Base-by-base conservation (phyloP, 2,329 filamentous ascomycete genomes). In the Verticillium klebahnii region DNA sequence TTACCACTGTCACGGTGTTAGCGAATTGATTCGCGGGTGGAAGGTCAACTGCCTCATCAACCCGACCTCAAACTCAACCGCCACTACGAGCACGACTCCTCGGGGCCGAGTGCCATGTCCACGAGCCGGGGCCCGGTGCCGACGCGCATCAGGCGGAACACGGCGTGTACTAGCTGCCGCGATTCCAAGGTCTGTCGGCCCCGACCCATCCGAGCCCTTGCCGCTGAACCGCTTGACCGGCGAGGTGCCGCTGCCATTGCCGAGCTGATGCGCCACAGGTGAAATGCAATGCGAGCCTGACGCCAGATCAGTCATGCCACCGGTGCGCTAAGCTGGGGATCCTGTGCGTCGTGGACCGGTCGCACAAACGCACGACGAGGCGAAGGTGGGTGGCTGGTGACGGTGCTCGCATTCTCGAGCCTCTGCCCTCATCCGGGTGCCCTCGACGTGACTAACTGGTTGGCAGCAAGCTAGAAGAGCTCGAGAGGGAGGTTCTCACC, bases 401-500 rank as follows among this genome's bases (percentile, higher is more conserved):
- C 6, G 29, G 29, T 29, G 29, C 29, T 29, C 29, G 29, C 29
- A 29, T 29, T 6, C 29, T 29, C 29, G 29, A 29, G 29, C 29
- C 29, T 29, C 3, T 29, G 29, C 5, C 5, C 29, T 29, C 29
- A 6, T 4, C 29, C 29, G 29, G 29, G 5, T 29, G 5, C 29
- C 29, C 29, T 29, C 29, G 5, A 29, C 29, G n/a, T 12, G 8
- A 34, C 36, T 17, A 19, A 29, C 23, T 8, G 40, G 6, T 36
- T 40, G 29, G 23, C 56, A 85, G 83, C 67, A 85, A 85, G 68
- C 73, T 85, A 3, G 83, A 85, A 65, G 79, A 63, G 29, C 61
- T 68, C 2, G 66, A 68, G 37, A 67, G 65, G 52, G 66, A 68
- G 12, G 61, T 68, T 31, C 64, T 66, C 37, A 67, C 66, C 15